A percentile compares a stretch with the other conserved stretches of the same genome.
Evolutionary conservation across 2,329 filamentous ascomycete genomes (phyloP).

Genomic region (Phoma sp.): DNA sequence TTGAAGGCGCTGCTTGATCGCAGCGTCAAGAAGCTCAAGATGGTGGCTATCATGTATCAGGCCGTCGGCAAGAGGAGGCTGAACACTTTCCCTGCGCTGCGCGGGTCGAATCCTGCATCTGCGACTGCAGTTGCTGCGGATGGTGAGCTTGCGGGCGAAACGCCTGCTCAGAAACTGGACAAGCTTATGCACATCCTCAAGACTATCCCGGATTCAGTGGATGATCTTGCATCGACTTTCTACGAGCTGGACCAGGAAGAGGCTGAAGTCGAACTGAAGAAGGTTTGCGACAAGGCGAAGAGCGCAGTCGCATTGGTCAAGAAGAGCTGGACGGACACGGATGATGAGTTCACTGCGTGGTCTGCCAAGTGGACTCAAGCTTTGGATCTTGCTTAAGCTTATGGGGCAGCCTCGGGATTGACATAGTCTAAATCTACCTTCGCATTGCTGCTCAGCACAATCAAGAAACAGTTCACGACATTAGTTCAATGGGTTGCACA

Average conservation of each 20-base stretch:
- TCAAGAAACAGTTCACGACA: too few relatives aligned
- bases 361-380: conserved; percentile 62
- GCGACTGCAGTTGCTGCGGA: conserved; percentile 3
- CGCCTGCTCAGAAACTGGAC: conserved; percentile 54
- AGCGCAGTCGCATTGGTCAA: conserved; percentile 62
- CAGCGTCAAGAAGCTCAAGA: conserved; percentile 68
- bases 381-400: conserved; percentile 33
- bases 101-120: not conserved
- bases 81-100: conserved; percentile 53
- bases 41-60: conserved; percentile 71
- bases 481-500: too few relatives aligned
- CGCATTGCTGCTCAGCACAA: too few relatives aligned
- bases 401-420: not conserved
- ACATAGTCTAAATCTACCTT: too few relatives aligned
- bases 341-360: conserved; percentile 83
- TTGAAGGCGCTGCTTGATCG: conserved; percentile 70
- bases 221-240: conserved; percentile 73
- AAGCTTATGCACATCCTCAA: conserved; percentile 63
- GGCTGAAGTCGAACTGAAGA: conserved; percentile 64
- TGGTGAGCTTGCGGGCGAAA: conserved; percentile 1
- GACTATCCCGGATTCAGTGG: conserved; percentile 69
- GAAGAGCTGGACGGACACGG: conserved; percentile 66
- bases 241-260: conserved; percentile 69
- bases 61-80: conserved; percentile 73
- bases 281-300: conserved; percentile 66